Evolutionary conservation across 1,139 yeast genomes (phyloP), one percentile per base, ranked within the genome.

Genomic region (Sugiyamaella sp.): DNA sequence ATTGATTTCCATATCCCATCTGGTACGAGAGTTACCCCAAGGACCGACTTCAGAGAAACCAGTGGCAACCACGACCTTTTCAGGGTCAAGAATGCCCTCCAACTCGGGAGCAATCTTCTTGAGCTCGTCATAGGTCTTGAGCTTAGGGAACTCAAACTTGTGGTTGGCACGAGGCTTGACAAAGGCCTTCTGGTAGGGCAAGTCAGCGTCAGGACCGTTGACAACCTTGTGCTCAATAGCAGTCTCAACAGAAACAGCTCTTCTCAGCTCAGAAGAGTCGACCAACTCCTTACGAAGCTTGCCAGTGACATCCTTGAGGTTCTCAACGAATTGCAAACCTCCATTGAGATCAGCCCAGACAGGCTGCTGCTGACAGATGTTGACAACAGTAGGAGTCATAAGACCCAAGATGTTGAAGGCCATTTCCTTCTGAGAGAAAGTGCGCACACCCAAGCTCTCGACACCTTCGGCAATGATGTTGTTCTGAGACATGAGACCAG

Each of bases 1-100:
- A 58, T 74, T 64, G 53, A 97, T 89, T 77, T 93, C 99, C 96
- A 93, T 93, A 75, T 93, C 98, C 99, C 99, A 93, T 80, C 99
- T 85, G 58, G 99, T 93, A 81, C 98, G 88, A 46, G 99, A 76
- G 72, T 91, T 90, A 82, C 99, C 99, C 97, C 97, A 95, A 70
- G 99, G 99, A 71, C 97, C 95, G 64, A 93, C 98, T 77, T 93
- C 99, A 61, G 97, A 80, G 77, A 91, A 93, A 75, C 99, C 99
- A 52, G 99, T 91, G 57, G 91, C 91, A 60, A 93, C 99, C 62
- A 91, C 81, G 58, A 90, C 93, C 66, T 84, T 84, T 70, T 90
- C 97, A 70, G 91, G 84, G 70, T 93, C 97, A 65, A 93, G 79
- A 81, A 93, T 79, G 56, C 97, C 97, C 73, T 89, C 93, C 67